Percentiles rank a stretch among this genome's conserved stretches.
Evolutionary conservation across 208 protist species (phyloP).

Genomic region (Porcisia deanei): DNA sequence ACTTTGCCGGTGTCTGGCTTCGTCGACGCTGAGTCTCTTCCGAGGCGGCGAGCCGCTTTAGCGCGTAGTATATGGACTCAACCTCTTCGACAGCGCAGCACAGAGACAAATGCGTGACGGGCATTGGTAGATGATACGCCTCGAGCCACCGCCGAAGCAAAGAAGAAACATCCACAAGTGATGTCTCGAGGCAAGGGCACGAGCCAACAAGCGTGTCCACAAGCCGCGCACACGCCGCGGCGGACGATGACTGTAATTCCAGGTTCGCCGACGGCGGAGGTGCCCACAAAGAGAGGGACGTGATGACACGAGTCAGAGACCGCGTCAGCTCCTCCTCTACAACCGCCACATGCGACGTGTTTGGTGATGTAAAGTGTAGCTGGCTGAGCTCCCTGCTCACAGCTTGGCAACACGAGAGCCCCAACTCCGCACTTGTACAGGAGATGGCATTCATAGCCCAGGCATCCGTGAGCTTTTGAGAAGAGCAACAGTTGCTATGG

Average conservation of each 20-base stretch:
- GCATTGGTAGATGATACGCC: slow-evolving; percentile 16
- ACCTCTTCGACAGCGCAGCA: slow-evolving; percentile 22
- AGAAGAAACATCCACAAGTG: slow-evolving; percentile 9
- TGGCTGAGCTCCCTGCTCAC: slow-evolving; percentile 10
- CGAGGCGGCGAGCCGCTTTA: slow-evolving; percentile 36
- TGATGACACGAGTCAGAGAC: slow-evolving; percentile 4
- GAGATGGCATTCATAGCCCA: slow-evolving; percentile 26
- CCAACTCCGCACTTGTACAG: slow-evolving; percentile 13
- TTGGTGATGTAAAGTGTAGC: not conserved
- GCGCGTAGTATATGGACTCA: slow-evolving; percentile 31
- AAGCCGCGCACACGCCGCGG: slow-evolving; percentile 13
- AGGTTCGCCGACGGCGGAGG: slow-evolving; percentile 1
- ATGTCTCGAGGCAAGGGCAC: slow-evolving; percentile 9
- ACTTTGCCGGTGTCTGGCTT: slow-evolving; percentile 2
- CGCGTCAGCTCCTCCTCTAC: slow-evolving; percentile 8
- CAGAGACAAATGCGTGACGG: slow-evolving; percentile 22
- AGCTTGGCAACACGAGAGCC: slow-evolving; percentile 4
- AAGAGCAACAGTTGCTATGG: not conserved
- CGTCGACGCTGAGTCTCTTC: slow-evolving; percentile 16
- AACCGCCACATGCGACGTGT: not conserved
- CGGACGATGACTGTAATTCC: not conserved
- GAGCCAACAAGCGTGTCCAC: slow-evolving; percentile 21
- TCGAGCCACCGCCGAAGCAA: slow-evolving; percentile 28
- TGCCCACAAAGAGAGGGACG: slow-evolving; percentile 14
- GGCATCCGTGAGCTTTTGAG: not conserved